These are phyloP conservation scores for Chloris gayana DNA, from an alignment of 176 grass and related monocot genomes.

Conservation along the genomic window DNA sequence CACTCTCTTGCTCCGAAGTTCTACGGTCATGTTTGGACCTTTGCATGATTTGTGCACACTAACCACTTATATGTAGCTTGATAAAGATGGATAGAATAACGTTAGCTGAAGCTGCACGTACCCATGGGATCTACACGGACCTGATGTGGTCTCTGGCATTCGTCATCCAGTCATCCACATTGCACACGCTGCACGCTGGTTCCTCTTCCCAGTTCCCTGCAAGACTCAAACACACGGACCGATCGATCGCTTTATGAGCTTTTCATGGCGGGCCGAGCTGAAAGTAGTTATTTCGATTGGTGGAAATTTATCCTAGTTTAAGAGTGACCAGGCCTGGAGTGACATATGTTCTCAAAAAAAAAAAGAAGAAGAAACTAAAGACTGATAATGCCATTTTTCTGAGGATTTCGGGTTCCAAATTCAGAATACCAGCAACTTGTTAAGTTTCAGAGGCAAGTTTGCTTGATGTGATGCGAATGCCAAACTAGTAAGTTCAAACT, in stretches of 20 bases:
- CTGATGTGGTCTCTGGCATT: slow-evolving; percentile 1
- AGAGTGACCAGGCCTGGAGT: not conserved
- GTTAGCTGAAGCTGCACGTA: not conserved
- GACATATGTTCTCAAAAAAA: too few species aligned
- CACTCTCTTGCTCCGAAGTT: slow-evolving; percentile 8
- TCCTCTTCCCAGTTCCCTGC: slow-evolving; percentile 41
- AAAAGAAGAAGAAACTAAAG: too few species aligned
- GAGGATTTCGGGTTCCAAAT: too few species aligned
- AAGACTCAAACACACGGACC: slow-evolving; percentile 30
- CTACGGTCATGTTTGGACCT: slow-evolving; percentile 1
- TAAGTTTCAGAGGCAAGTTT: not conserved
- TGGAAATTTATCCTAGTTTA: not conserved
- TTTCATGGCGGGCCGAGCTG: slow-evolving; percentile 9
- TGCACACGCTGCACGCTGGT: too few species aligned
- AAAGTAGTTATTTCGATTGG: not conserved
- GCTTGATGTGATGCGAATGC: not conserved
- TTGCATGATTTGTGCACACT: slow-evolving; percentile 2
- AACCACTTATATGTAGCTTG: not conserved
- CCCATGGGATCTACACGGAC: not conserved
- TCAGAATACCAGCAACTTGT: too few species aligned
- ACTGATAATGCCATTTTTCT: too few species aligned
- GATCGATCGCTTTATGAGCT: slow-evolving; percentile 8
- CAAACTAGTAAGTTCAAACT: not conserved
- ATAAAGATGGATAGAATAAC: not conserved
- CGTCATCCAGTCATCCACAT: slow-evolving; percentile 31